Conservation (phyloP, 306 rosid species). For the Rosa persica region DNA sequence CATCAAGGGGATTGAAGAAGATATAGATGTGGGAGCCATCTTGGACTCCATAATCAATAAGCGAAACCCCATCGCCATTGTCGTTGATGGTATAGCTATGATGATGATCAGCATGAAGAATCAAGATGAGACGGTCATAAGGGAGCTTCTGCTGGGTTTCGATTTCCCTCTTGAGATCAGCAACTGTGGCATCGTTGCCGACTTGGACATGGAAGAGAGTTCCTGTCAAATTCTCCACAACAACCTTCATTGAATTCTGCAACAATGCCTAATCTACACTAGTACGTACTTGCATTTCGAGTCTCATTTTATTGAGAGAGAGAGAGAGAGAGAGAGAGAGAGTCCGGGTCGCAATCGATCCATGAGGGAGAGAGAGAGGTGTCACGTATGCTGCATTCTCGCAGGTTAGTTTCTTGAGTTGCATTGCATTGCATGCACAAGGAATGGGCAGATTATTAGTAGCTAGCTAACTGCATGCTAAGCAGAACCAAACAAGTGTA, state of each 20-base stretch:
- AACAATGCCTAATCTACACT: neutral
- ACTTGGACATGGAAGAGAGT: slow-evolving; percentile 33
- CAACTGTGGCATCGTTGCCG: slow-evolving; percentile 41
- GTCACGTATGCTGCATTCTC: slow-evolving; percentile 35
- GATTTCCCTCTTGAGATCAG: slow-evolving; percentile 56
- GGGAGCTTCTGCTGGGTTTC: slow-evolving; percentile 63
- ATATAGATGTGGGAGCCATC: slow-evolving; percentile 71
- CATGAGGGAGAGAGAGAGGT: neutral
- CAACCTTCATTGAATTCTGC: slow-evolving; percentile 27
- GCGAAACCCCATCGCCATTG: slow-evolving; percentile 33
- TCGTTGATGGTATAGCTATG: slow-evolving; percentile 21
- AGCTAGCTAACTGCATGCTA: neutral
- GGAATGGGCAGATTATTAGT: slow-evolving; percentile 8
- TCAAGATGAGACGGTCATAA: slow-evolving; percentile 51
- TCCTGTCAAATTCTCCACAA: slow-evolving; percentile 44
- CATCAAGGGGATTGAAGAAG: slow-evolving; percentile 49
- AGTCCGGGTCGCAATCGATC: neutral
- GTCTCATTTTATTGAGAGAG: neutral
- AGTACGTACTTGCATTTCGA: neutral
- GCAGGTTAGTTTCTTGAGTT: slow-evolving; percentile 11
- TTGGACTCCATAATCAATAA: slow-evolving; percentile 55
- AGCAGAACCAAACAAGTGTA: neutral
- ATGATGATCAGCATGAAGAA: slow-evolving; percentile 30
- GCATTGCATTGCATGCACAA: slow-evolving; percentile 12
- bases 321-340: neutral